phyloP scores from a whole-genome alignment of 2,329 filamentous ascomycete species.

The Hypoxylon sp. region DNA sequence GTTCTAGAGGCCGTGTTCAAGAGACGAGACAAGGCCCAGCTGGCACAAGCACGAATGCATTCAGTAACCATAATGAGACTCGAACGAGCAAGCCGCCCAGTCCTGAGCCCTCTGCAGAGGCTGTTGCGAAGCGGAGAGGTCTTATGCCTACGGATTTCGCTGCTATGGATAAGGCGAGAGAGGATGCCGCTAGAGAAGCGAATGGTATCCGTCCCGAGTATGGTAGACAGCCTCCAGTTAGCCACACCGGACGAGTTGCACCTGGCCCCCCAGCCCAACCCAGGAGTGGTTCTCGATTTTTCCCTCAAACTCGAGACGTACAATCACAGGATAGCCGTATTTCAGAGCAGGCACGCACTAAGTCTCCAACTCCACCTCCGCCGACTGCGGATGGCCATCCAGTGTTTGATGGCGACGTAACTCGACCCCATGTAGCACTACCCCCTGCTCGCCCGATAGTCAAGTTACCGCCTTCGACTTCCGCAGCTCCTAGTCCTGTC shows the following conservation, averaged over 20 bases:
- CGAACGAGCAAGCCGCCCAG: slow-evolving; percentile 1
- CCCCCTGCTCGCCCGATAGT: slow-evolving; percentile 82
- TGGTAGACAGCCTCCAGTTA: slow-evolving; percentile 36
- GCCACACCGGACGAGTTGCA: slow-evolving; percentile 35
- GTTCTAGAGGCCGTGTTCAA: slow-evolving; percentile 55
- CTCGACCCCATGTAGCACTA: slow-evolving; percentile 77
- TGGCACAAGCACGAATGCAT: slow-evolving; percentile 44
- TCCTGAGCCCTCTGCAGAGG: slow-evolving; percentile 6
- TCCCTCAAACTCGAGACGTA: slow-evolving; percentile 67
- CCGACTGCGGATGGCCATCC: slow-evolving; percentile 79
- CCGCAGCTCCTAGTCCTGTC: slow-evolving; percentile 57
- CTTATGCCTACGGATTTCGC: slow-evolving; percentile 38
- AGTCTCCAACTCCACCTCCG: slow-evolving; percentile 79
- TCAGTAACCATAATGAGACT: slow-evolving; percentile 28
- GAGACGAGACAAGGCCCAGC: slow-evolving; percentile 55
- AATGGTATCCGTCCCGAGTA: slow-evolving; percentile 39
- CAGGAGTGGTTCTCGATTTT: slow-evolving; percentile 72
- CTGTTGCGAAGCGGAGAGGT: slow-evolving; percentile 23
- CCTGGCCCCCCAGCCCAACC: slow-evolving; percentile 57
- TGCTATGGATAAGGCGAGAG: slow-evolving; percentile 20
- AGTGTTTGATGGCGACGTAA: slow-evolving; percentile 76
- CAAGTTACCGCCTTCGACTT: slow-evolving; percentile 80
- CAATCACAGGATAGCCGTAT: slow-evolving; percentile 59
- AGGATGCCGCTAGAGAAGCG: slow-evolving; percentile 19
- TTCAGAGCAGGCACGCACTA: slow-evolving; percentile 60